phyloP scores from a whole-genome alignment of 768 basidiomycete species.

The Amanita phalloides region DNA sequence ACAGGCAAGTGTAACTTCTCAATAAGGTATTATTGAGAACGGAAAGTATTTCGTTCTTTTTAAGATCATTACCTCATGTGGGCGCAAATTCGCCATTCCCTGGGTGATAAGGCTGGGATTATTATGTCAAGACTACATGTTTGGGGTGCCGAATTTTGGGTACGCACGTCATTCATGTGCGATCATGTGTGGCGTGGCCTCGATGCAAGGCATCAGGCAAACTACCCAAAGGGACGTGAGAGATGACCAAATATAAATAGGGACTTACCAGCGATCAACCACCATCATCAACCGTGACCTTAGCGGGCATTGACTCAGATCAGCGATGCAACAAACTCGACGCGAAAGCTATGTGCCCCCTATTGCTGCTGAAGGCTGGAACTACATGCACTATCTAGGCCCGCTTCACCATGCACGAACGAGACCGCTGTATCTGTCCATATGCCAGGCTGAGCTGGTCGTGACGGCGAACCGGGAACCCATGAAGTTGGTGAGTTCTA shows the following conservation, averaged over 20 bases:
- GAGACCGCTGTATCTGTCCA: not conserved
- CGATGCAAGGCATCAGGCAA: too few species aligned
- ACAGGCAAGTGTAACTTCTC: too few species aligned
- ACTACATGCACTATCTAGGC: conserved; percentile 1
- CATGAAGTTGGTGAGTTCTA: conserved; percentile 2
- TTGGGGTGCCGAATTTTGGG: too few species aligned
- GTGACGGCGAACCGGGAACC: not conserved
- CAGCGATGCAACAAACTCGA: not conserved
- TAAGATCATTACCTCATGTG: too few species aligned
- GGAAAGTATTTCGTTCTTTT: too few species aligned
- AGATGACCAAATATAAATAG: not conserved
- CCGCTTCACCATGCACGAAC: not conserved
- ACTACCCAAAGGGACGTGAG: too few species aligned
- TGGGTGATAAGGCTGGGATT: too few species aligned
- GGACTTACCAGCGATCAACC: not conserved
- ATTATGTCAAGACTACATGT: too few species aligned
- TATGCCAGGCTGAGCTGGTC: not conserved
- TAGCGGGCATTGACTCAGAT: not conserved
- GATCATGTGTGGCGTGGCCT: too few species aligned
- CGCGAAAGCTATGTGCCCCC: not conserved
- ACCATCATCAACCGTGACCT: not conserved
- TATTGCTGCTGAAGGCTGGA: conserved; percentile 4
- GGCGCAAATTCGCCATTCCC: too few species aligned
- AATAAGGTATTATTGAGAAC: too few species aligned
- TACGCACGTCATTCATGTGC: too few species aligned